A percentile compares a stretch with the other conserved stretches of the same genome.
These are phyloP conservation scores for Cicer yamashitae DNA, from an alignment of 306 rosid species.

Conservation along the genomic window DNA sequence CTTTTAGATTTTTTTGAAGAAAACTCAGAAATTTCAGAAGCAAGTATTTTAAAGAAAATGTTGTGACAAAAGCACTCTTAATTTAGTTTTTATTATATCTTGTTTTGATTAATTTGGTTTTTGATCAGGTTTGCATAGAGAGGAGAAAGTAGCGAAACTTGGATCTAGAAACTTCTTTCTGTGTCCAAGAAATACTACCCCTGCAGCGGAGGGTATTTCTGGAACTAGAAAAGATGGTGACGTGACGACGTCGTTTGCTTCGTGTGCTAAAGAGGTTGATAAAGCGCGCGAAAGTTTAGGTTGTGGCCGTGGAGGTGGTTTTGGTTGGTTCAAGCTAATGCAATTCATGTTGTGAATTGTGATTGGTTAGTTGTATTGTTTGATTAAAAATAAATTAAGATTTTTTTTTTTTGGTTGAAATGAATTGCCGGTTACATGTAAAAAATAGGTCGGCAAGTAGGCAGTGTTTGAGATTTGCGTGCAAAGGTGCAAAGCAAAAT, in stretches of 20 bases:
- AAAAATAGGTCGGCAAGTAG: constrained; percentile 30
- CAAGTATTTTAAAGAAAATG: no score
- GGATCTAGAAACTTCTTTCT: constrained; percentile 86
- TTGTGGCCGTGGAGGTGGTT: constrained; percentile 41
- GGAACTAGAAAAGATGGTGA: constrained; percentile 21
- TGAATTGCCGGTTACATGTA: constrained; percentile 24
- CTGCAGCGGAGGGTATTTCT: constrained; percentile 17
- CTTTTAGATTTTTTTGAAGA: no score
- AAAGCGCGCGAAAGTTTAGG: constrained; percentile 35
- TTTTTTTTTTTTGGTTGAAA: not conserved
- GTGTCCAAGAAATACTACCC: constrained; percentile 47
- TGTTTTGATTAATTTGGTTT: not conserved
- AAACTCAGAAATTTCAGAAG: no score
- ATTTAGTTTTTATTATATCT: not conserved
- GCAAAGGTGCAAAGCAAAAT: constrained; percentile 5
- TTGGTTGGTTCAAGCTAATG: constrained; percentile 74
- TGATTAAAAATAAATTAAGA: not conserved
- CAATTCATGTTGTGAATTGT: constrained; percentile 54
- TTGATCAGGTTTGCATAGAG: constrained; percentile 67
- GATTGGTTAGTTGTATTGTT: constrained; percentile 16
- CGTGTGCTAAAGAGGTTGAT: constrained; percentile 64
- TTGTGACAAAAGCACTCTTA: no score
- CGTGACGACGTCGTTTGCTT: constrained; percentile 48
- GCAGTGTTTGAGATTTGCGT: constrained; percentile 14
- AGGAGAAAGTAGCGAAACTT: constrained; percentile 59